Evolutionary conservation across 129 eudicot species (phyloP).

Genomic region (Artemisia tridentata): DNA sequence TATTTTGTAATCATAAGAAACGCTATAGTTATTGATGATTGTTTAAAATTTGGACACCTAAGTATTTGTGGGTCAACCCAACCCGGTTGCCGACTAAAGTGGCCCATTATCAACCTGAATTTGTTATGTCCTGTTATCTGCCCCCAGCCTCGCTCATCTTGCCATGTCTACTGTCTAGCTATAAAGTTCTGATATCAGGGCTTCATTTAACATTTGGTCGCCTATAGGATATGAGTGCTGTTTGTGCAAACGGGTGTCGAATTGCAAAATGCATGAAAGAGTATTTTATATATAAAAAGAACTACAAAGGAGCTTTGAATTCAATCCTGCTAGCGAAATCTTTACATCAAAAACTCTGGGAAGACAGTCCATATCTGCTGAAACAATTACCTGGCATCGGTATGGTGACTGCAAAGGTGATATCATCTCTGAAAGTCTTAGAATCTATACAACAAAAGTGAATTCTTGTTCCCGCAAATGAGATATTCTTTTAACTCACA

Average conservation of each 20-base stretch:
- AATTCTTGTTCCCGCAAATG: not conserved
- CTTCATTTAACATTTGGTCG: constrained; percentile 18
- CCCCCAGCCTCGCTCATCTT: not conserved
- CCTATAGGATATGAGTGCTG: constrained; percentile 72
- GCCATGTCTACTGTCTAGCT: constrained; percentile 6
- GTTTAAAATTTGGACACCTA: not conserved
- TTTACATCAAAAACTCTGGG: constrained; percentile 94
- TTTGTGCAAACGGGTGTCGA: constrained; percentile 92
- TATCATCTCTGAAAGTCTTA: constrained; percentile 14
- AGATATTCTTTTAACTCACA: constrained; percentile 19
- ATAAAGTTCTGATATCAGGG: constrained; percentile 12
- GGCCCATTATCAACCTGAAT: not conserved
- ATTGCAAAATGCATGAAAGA: constrained; percentile 98
- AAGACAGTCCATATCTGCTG: constrained; percentile 90
- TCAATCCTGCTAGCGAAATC: constrained; percentile 81
- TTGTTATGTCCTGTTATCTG: not conserved
- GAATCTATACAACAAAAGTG: constrained; percentile 4
- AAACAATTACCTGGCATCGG: constrained; percentile 99
- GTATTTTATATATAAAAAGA: constrained; percentile 70
- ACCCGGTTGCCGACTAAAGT: not conserved
- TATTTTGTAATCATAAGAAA: not conserved
- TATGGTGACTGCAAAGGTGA: constrained; percentile 98
- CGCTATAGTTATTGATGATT: not conserved
- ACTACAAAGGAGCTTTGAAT: constrained; percentile 79
- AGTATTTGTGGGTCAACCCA: constrained; percentile 1